phyloP scores from a whole-genome alignment of 2,329 filamentous ascomycete species.

The Aspergillus ustus region DNA sequence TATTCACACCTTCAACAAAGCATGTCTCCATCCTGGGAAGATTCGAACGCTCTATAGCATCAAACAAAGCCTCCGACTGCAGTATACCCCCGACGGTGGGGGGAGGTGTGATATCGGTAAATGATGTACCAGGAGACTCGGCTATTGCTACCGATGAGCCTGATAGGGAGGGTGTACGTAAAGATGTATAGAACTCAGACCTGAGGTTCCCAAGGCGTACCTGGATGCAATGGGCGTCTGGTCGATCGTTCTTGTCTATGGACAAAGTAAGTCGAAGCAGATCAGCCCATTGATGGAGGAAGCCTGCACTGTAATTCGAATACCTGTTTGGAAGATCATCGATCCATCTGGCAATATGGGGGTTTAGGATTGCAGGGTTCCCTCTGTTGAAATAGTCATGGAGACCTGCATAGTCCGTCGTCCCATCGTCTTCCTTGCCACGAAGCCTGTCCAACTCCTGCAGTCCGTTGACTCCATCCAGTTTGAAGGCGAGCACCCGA shows the following conservation, averaged over 20 bases:
- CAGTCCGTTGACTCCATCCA: slow-evolving; percentile 15
- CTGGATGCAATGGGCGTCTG: neutral
- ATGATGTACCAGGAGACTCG: neutral
- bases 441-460: slow-evolving; percentile 8
- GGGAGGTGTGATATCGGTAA: neutral
- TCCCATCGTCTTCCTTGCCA: slow-evolving; percentile 1
- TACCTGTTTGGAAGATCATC: neutral
- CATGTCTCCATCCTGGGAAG: neutral
- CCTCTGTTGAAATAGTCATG: slow-evolving; percentile 20
- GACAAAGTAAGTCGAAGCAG: slow-evolving; percentile 5
- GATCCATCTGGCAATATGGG: slow-evolving; percentile 21
- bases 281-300: neutral
- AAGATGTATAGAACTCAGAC: neutral
- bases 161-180: neutral
- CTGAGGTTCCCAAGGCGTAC: neutral
- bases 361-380: slow-evolving; percentile 15
- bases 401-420: neutral
- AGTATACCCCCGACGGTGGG: neutral
- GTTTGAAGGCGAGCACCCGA: slow-evolving; percentile 21
- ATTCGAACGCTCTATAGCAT: neutral
- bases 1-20: neutral
- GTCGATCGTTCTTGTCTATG: neutral
- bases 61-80: neutral
- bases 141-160: neutral
- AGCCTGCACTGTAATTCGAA: neutral